Percentiles rank a stretch among this genome's conserved stretches.
These are phyloP conservation scores for Fereydounia khargensis DNA, from an alignment of 1,284 basidiomycete species.

Conservation along the genomic window DNA sequence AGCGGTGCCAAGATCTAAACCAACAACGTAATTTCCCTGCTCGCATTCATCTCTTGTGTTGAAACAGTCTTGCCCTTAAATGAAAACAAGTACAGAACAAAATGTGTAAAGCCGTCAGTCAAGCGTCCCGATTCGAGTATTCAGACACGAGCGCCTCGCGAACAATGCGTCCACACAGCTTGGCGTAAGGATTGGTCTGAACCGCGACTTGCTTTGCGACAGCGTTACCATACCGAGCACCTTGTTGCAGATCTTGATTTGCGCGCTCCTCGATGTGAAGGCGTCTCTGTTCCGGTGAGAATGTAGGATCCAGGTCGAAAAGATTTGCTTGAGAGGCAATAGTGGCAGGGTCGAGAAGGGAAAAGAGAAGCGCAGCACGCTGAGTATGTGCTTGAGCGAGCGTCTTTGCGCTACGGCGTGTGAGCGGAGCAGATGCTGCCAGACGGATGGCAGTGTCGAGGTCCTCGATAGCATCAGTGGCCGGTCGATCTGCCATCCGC, in stretches of 20 bases:
- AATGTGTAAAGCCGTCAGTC: too few species aligned
- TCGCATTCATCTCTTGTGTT: neutral
- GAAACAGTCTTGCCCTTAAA: neutral
- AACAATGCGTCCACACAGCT: neutral
- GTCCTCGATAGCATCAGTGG: neutral
- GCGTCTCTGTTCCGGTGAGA: neutral
- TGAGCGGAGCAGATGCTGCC: neutral
- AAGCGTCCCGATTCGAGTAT: neutral
- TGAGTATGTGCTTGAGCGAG: neutral
- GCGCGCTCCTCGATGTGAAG: neutral
- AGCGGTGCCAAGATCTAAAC: conserved; percentile 24
- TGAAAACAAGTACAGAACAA: too few species aligned
- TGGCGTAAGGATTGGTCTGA: neutral
- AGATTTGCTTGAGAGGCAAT: neutral
- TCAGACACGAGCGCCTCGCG: neutral
- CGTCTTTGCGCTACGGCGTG: neutral
- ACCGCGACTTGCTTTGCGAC: neutral
- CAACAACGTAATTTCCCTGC: too few species aligned
- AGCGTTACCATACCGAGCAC: neutral
- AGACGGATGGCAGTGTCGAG: neutral
- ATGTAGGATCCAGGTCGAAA: neutral
- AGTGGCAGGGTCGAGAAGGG: neutral
- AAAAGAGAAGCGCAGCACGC: neutral
- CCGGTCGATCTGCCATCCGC: neutral
- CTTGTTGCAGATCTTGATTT: neutral